Percentiles rank a stretch among this genome's conserved stretches.
These are phyloP conservation scores for Pulveroboletus sp. DNA, from an alignment of 768 basidiomycete genomes.

Conservation along the genomic window DNA sequence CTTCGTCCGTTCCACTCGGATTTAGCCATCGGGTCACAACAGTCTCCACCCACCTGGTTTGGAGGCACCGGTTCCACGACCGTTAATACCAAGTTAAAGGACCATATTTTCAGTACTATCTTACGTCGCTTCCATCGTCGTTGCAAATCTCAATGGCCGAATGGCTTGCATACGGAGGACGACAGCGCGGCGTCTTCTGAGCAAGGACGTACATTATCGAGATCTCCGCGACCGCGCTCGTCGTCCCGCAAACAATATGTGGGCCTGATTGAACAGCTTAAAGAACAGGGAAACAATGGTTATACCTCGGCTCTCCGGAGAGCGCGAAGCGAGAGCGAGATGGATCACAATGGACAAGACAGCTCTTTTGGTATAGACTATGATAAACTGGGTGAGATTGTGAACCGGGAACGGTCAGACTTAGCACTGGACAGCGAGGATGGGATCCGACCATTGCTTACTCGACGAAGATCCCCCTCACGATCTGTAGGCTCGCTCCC, in stretches of 20 bases:
- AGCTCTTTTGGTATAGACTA: slow-evolving; percentile 43
- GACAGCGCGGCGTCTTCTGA: slow-evolving; percentile 48
- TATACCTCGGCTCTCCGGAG: slow-evolving; percentile 46
- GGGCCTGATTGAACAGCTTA: slow-evolving; percentile 36
- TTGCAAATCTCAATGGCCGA: slow-evolving; percentile 26
- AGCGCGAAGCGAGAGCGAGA: slow-evolving; percentile 57
- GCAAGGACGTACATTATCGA: slow-evolving; percentile 30
- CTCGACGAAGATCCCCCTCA: slow-evolving; percentile 40
- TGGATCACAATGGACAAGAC: slow-evolving; percentile 34
- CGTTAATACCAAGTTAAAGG: slow-evolving; percentile 91
- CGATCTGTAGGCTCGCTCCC: slow-evolving; percentile 31
- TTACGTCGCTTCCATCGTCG: slow-evolving; percentile 67
- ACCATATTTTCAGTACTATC: slow-evolving; percentile 91
- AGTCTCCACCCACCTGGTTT: slow-evolving; percentile 52
- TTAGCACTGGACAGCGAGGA: slow-evolving; percentile 17
- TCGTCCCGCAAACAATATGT: slow-evolving; percentile 12
- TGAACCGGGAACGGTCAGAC: slow-evolving; percentile 14
- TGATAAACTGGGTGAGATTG: slow-evolving; percentile 22
- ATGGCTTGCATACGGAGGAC: slow-evolving; percentile 47
- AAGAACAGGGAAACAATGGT: slow-evolving; percentile 37
- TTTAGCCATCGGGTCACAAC: slow-evolving; percentile 25
- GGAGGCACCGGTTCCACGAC: slow-evolving; percentile 89
- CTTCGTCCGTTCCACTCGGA: slow-evolving; percentile 42
- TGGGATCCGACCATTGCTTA: slow-evolving; percentile 25
- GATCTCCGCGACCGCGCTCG: slow-evolving; percentile 11